Base-by-base conservation (phyloP, 2,329 filamentous ascomycete species). In the Sporothrix variecibatus region DNA sequence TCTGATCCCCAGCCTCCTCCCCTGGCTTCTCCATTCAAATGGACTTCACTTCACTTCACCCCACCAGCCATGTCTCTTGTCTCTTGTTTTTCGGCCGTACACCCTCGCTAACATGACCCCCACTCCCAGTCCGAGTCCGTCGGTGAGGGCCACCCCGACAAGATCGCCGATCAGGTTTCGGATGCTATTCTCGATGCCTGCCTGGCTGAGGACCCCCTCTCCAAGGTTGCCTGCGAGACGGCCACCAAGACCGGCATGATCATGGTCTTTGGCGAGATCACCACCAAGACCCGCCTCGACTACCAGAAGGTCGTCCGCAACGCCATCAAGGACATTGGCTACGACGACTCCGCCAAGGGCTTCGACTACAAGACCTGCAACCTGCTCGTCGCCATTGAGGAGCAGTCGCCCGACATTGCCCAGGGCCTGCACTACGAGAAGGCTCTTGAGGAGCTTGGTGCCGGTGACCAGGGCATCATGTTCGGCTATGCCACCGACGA, bases 341-440 rank as follows among this genome's bases (percentile, higher is more conserved):
- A 98, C 87, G 96, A 99, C 87, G 90, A 93, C 86, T 98, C 96
- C 73, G 88, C 90, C 81, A 99, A 99, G 92, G 96, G 96, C 77
- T 99, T 99, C 86, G 96, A 99, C 88, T 97, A 98, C 94, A 98
- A 98, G 92, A 99, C 96, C 80, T 95, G 93, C 89, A 98, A 98
- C 88, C 90, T 99, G 82, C 91, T 98, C 80, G 95, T 98, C 81
- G 96, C 95, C 86, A 98, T 99, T 85, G 96, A 99, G 92, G 91
- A 99, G 88, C 96, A 99, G 87, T 98, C 95, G 76, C 93, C 95
- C 81, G 96, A 99, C 86, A 99, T 99, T 82, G 96, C 96, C 80
- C 96, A 98, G 88, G 96, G 96, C 89, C 94, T 99, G 74, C 94
- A 98, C 89, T 97, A 97, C 85, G 96, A 99, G 79, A 90, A 98